Evolutionary conservation across 257 asterid genomes (phyloP).

Genomic region (Gardenia jasminoides): DNA sequence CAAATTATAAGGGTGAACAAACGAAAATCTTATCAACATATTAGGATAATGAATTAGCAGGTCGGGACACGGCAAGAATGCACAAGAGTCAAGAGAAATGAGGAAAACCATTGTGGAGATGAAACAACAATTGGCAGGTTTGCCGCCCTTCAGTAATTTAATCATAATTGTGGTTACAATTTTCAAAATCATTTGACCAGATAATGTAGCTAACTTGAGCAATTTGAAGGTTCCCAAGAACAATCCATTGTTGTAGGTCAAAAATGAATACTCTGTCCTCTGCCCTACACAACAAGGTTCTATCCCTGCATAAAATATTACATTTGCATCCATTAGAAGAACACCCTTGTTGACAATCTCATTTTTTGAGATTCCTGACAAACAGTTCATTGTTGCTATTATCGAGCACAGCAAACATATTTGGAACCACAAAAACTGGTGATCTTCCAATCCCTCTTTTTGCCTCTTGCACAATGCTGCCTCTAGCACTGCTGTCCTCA

Average conservation of each 20-base stretch:
- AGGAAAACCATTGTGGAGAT: no score
- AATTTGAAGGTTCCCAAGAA: slow-evolving; percentile 83
- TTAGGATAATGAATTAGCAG: no score
- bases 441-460: slow-evolving; percentile 87
- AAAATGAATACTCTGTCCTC: slow-evolving; percentile 92
- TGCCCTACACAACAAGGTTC: slow-evolving; percentile 87
- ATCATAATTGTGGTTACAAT: no score
- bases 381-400: slow-evolving; percentile 74
- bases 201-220: slow-evolving; percentile 78
- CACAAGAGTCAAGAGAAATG: no score
- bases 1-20: no score
- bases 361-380: slow-evolving; percentile 75
- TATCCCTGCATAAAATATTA: slow-evolving; percentile 94
- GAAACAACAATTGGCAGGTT: no score
- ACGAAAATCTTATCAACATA: no score
- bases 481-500: slow-evolving; percentile 74
- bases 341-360: slow-evolving; percentile 67
- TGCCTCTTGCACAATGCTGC: slow-evolving; percentile 84
- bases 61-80: no score
- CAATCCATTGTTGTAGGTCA: slow-evolving; percentile 85
- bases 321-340: slow-evolving; percentile 79
- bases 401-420: slow-evolving; percentile 94
- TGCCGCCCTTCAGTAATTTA: no score
- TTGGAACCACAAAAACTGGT: slow-evolving; percentile 88
- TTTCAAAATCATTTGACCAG: slow-evolving; percentile 96